A percentile compares a stretch with the other conserved stretches of the same genome.
Evolutionary conservation across 345 rosid species (phyloP).

Genomic region (Trapa incisa): DNA sequence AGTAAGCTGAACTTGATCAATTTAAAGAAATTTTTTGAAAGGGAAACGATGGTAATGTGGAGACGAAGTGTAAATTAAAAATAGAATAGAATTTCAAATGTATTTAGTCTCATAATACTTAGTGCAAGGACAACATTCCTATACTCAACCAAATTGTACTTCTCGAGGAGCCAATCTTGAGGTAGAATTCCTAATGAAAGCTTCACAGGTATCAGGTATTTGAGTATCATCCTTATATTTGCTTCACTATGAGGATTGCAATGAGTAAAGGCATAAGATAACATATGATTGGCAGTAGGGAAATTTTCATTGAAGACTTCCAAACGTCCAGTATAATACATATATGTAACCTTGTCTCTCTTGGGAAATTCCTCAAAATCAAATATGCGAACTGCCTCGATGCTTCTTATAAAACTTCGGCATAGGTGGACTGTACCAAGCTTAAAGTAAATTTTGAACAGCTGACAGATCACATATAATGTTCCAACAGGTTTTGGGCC

Average conservation of each 20-base stretch:
- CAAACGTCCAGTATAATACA: conserved; percentile 97
- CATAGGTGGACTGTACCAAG: conserved; percentile 97
- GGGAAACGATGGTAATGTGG: too few relatives aligned
- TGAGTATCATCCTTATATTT: conserved; percentile 94
- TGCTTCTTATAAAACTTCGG: conserved; percentile 95
- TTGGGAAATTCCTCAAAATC: conserved; percentile 94
- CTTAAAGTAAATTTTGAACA: conserved; percentile 93
- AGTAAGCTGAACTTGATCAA: too few relatives aligned
- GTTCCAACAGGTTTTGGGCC: conserved; percentile 94
- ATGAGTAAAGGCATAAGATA: conserved; percentile 71
- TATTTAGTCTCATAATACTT: too few relatives aligned
- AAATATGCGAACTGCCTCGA: conserved; percentile 90
- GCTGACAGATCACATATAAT: conserved; percentile 83
- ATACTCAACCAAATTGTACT: conserved; percentile 69
- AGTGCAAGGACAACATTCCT: conserved; percentile 49
- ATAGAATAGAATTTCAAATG: too few relatives aligned
- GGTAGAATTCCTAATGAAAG: conserved; percentile 84
- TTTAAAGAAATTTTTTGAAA: too few relatives aligned
- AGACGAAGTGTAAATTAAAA: too few relatives aligned
- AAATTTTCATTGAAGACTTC: conserved; percentile 98
- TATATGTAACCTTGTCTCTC: conserved; percentile 93
- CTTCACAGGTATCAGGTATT: conserved; percentile 90
- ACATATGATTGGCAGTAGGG: conserved; percentile 77
- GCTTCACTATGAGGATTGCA: conserved; percentile 58
- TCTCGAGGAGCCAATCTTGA: conserved; percentile 44